Evolutionary conservation across 352 stramenopile genomes (phyloP), one percentile per base, ranked within the genome.

Genomic region (Phytophthora brassicae): DNA sequence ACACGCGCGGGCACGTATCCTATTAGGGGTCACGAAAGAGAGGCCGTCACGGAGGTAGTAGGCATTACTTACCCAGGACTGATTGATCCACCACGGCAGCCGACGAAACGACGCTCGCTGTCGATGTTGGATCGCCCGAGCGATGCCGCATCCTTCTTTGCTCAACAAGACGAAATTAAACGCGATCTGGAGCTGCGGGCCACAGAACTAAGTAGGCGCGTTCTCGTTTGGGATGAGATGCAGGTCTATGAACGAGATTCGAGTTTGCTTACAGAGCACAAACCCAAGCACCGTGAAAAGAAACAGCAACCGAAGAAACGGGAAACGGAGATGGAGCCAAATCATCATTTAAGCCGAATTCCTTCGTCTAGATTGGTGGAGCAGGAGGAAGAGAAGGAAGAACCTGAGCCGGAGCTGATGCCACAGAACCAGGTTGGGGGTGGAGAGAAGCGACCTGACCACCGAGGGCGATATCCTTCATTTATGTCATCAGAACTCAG

Each of bases 401-500:
- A 76, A 45, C 52, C 56, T 0, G 56, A 75, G 31, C 19, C 26
- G 4, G 62, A 72, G 45, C n/a, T 59, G n/a, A 22, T 33, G 28
- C 55, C 56, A 24, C 56, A 45, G 19, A 45, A 45, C 39, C 39
- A 63, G 19, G n/a, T n/a, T n/a, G n/a, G n/a, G n/a, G n/a, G n/a
- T n/a, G 59, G 7, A 45, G 24, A 69, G 41, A 60, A 70, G 13
- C 48, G 55, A 43, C 44, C 42, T 35, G 46, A 57, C 13, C 51
- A 49, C 17, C 38, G 46, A 44, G n/a, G 22, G 28, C 28, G 60
- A 28, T 70, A 68, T 5, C 68, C 68, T 35, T 76, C 66, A 11
- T 79, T 77, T 50, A 49, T 79, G 54, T 75, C 71, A 38, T 77
- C 64, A 8, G 71, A 75, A 14, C 31, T 39, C 12, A 75, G 64